A percentile compares a stretch with the other conserved stretches of the same genome.
phyloP scores from a whole-genome alignment of 2,329 filamentous ascomycete species.

The Bipolaris cookei region DNA sequence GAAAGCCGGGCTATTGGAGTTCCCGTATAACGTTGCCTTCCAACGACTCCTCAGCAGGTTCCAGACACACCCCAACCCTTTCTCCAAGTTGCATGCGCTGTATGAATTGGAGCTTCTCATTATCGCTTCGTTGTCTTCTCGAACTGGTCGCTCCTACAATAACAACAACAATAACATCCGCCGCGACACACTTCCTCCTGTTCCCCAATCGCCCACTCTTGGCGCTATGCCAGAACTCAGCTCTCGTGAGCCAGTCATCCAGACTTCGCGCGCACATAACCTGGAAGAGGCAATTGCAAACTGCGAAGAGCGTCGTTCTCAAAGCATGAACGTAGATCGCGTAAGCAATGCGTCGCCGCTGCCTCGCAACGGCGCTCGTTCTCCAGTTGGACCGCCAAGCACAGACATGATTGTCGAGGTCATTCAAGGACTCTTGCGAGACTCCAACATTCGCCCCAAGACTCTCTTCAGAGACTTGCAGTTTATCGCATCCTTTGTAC shows the following conservation, averaged over 20 bases:
- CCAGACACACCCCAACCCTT: slow-evolving; percentile 86
- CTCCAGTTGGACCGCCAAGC: slow-evolving; percentile 49
- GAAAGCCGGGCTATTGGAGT: slow-evolving; percentile 61
- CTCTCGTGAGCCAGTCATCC: slow-evolving; percentile 53
- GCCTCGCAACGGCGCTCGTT: slow-evolving; percentile 44
- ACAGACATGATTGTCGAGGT: slow-evolving; percentile 54
- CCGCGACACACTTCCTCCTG: slow-evolving; percentile 49
- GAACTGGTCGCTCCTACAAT: slow-evolving; percentile 55
- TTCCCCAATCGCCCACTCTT: slow-evolving; percentile 54
- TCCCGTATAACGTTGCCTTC: slow-evolving; percentile 83
- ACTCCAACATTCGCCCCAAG: slow-evolving; percentile 53
- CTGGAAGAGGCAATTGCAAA: slow-evolving; percentile 74
- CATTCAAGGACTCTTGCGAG: slow-evolving; percentile 53
- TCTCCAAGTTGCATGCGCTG: slow-evolving; percentile 81
- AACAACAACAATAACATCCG: slow-evolving; percentile 38
- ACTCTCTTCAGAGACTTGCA: slow-evolving; percentile 59
- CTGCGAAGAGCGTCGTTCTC: slow-evolving; percentile 70
- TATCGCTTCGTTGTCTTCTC: slow-evolving; percentile 71
- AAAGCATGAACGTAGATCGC: slow-evolving; percentile 55
- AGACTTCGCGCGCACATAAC: slow-evolving; percentile 52
- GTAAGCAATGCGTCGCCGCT: slow-evolving; percentile 48
- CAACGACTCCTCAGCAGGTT: slow-evolving; percentile 82
- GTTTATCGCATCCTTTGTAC: slow-evolving; percentile 66
- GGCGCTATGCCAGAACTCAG: slow-evolving; percentile 54
- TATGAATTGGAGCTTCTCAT: slow-evolving; percentile 85